phyloP scores from a whole-genome alignment of 768 basidiomycete genomes.

The Trametes gibbosa region DNA sequence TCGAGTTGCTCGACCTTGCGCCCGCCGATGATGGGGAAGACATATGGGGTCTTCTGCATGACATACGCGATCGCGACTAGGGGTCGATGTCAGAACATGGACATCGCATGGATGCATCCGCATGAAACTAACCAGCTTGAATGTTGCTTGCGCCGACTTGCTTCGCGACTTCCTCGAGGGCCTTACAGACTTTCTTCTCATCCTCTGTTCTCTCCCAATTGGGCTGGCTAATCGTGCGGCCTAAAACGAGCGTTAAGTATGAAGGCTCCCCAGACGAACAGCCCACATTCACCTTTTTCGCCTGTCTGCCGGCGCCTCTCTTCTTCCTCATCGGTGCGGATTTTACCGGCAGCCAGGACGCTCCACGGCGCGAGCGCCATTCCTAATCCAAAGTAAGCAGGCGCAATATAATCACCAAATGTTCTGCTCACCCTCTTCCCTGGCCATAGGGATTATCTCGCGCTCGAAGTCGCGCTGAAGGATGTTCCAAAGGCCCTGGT shows the following conservation, averaged over 20 bases:
- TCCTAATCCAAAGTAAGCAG: conserved; percentile 9
- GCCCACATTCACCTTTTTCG: conserved; percentile 19
- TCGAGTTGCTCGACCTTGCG: conserved; percentile 44
- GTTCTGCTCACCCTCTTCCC: conserved; percentile 26
- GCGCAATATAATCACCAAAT: not conserved
- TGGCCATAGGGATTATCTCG: conserved; percentile 39
- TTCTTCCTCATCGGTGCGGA: conserved; percentile 28
- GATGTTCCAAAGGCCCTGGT: conserved; percentile 38
- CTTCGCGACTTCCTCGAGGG: conserved; percentile 49
- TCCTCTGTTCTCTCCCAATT: conserved; percentile 47
- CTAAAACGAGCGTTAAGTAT: conserved; percentile 5
- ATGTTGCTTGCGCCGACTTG: conserved; percentile 40
- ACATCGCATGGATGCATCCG: not conserved
- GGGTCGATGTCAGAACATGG: too few species aligned
- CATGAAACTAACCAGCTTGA: conserved; percentile 1
- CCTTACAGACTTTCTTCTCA: conserved; percentile 42
- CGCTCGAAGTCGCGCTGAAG: conserved; percentile 39
- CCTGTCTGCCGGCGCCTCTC: conserved; percentile 24
- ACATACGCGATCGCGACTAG: conserved; percentile 50
- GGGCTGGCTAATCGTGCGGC: conserved; percentile 31
- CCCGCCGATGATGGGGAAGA: conserved; percentile 48
- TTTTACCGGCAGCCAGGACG: conserved; percentile 22
- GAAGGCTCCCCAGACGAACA: too few species aligned
- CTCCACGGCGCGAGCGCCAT: conserved; percentile 27
- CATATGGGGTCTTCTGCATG: conserved; percentile 44